phyloP scores from a whole-genome alignment of 73 alveolate genomes.

The Tetrahymena elliotti region DNA sequence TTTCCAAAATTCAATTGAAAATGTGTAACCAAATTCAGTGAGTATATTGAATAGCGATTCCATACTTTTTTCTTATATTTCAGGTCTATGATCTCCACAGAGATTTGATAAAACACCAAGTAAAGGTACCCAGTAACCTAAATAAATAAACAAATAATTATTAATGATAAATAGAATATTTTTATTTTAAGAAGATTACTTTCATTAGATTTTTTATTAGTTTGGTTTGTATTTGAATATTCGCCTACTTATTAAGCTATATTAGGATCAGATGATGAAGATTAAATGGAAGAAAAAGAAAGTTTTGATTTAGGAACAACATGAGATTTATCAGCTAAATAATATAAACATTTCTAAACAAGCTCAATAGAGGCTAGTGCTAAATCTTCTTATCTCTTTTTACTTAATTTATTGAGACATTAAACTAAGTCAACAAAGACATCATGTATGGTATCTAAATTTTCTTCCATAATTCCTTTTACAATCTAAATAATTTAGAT shows the following conservation, averaged over 20 bases:
- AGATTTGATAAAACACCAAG: conserved; percentile 25
- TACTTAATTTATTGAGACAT: conserved; percentile 1
- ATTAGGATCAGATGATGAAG: neutral
- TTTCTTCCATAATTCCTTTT: conserved; percentile 18
- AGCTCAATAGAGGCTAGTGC: conserved; percentile 32
- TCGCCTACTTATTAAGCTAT: neutral
- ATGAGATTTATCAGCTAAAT: conserved; percentile 17
- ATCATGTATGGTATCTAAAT: conserved; percentile 21
- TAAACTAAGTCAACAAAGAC: conserved; percentile 23
- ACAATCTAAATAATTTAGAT: neutral
- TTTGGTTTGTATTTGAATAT: neutral
- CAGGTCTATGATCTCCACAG: conserved; percentile 32
- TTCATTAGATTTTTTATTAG: neutral
- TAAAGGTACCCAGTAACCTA: conserved; percentile 33
- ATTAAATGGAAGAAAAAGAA: neutral
- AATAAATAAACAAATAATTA: neutral
- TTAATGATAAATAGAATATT: neutral
- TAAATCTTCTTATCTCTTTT: conserved; percentile 25
- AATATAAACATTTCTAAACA: neutral
- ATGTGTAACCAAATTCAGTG: conserved; percentile 25
- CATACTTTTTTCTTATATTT: conserved; percentile 22
- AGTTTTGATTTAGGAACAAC: conserved; percentile 15
- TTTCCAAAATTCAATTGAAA: conserved; percentile 37
- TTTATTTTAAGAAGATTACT: neutral
- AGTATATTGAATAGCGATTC: conserved; percentile 17